Conservation (phyloP, 768 basidiomycete genomes). For the Pleurotus cornucopiae region DNA sequence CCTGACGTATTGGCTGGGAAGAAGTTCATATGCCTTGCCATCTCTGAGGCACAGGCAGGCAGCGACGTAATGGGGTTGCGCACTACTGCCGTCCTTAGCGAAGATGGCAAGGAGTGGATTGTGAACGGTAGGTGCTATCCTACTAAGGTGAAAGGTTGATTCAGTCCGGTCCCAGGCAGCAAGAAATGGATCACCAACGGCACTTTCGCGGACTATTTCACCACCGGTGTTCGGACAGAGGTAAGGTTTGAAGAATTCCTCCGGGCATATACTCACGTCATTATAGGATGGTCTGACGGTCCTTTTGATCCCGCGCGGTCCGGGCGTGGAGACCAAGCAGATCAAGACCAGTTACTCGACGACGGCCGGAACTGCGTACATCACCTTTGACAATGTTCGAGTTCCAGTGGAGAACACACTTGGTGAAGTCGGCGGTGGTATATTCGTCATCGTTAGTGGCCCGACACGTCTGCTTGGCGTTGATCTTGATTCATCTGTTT, state of each 20-base stretch:
- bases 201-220: constrained; percentile 33
- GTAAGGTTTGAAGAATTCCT: constrained; percentile 2
- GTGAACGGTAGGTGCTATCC: constrained; percentile 66
- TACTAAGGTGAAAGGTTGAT: neutral
- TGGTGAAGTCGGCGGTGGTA: constrained; percentile 43
- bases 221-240: constrained; percentile 35
- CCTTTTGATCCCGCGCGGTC: constrained; percentile 26
- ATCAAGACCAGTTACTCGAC: constrained; percentile 69
- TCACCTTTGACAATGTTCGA: constrained; percentile 80
- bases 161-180: neutral
- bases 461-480: constrained; percentile 16
- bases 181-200: constrained; percentile 49
- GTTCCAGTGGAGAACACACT: constrained; percentile 88
- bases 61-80: constrained; percentile 75
- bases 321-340: constrained; percentile 73
- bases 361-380: constrained; percentile 81
- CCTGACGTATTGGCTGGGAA: constrained; percentile 67
- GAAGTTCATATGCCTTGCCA: constrained; percentile 81
- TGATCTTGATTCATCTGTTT: constrained; percentile 57
- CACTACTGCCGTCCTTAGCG: constrained; percentile 70
- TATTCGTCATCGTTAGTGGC: constrained; percentile 32
- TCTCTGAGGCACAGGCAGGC: constrained; percentile 86
- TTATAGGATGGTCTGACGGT: constrained; percentile 42
- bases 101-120: constrained; percentile 78
- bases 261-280: constrained; percentile 47